Conservation (phyloP, 768 basidiomycete genomes). For the Mycena filopes region DNA sequence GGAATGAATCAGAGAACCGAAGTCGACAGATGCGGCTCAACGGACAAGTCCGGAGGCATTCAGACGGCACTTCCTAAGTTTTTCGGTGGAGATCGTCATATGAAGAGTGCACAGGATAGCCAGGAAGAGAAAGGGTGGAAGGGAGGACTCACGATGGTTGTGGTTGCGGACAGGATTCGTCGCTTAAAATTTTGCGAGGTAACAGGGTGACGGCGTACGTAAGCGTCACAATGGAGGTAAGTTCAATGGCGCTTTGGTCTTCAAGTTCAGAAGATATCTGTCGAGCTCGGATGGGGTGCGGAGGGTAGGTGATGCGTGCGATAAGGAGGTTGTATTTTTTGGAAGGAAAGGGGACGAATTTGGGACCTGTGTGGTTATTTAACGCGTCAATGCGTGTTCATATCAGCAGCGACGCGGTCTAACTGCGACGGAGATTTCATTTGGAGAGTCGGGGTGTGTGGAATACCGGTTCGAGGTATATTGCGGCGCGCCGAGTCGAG, state of each 20-base stretch:
- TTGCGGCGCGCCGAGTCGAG: neutral
- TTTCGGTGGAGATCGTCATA: slow-evolving; percentile 31
- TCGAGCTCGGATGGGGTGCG: too few relatives aligned
- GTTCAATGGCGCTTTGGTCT: too few relatives aligned
- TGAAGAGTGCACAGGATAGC: neutral
- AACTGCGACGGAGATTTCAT: too few relatives aligned
- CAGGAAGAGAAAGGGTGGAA: neutral
- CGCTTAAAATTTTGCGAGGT: slow-evolving; percentile 1
- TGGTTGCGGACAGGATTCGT: neutral
- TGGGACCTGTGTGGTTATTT: too few relatives aligned
- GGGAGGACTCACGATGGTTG: slow-evolving; percentile 25
- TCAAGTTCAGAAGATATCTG: too few relatives aligned
- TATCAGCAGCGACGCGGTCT: neutral
- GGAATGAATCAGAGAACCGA: slow-evolving; percentile 32
- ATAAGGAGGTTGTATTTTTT: neutral
- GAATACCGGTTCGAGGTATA: neutral
- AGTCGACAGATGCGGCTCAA: slow-evolving; percentile 33
- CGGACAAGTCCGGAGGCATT: slow-evolving; percentile 30
- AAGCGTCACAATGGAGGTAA: neutral
- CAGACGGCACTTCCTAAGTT: slow-evolving; percentile 36
- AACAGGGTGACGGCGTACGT: neutral
- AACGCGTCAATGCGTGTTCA: neutral
- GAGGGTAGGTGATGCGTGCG: too few relatives aligned
- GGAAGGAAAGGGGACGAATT: neutral
- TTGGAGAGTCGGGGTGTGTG: too few relatives aligned